A percentile compares a stretch with the other conserved stretches of the same genome.
Evolutionary conservation across 208 protist species (phyloP).

Genomic region (Crithidia bombi): DNA sequence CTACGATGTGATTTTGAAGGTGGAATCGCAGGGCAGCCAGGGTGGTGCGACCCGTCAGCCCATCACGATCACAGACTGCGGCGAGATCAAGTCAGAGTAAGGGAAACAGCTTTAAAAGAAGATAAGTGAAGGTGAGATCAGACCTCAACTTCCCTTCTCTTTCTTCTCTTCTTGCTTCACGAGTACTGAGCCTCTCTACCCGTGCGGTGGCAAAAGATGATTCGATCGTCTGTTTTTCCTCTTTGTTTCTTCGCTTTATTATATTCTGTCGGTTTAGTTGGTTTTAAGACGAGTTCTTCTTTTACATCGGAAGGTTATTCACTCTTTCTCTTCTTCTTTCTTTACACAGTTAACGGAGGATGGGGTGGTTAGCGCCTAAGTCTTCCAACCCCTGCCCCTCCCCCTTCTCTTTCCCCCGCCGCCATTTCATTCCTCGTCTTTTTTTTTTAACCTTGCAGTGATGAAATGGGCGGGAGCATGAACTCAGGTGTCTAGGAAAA

Average conservation of each 20-base stretch:
- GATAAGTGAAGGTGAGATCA: not conserved
- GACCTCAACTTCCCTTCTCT: not conserved
- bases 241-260: conserved; percentile 3
- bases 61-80: conserved; percentile 76
- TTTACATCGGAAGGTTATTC: no score
- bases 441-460: not conserved
- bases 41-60: conserved; percentile 73
- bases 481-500: not conserved
- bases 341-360: conserved; percentile 18
- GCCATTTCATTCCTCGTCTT: no score
- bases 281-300: no score
- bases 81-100: conserved; percentile 63
- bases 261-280: conserved; percentile 1
- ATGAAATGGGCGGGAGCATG: not conserved
- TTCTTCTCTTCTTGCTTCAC: conserved; percentile 5
- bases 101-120: not conserved
- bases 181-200: not conserved
- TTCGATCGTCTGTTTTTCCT: conserved; percentile 10
- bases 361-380: no score
- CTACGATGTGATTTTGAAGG: conserved; percentile 80
- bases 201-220: not conserved
- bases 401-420: not conserved
- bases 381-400: conserved; percentile 1
- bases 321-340: no score
- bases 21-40: conserved; percentile 77